Conservation (phyloP, 768 basidiomycete genomes). For the Ramaria rubella region DNA sequence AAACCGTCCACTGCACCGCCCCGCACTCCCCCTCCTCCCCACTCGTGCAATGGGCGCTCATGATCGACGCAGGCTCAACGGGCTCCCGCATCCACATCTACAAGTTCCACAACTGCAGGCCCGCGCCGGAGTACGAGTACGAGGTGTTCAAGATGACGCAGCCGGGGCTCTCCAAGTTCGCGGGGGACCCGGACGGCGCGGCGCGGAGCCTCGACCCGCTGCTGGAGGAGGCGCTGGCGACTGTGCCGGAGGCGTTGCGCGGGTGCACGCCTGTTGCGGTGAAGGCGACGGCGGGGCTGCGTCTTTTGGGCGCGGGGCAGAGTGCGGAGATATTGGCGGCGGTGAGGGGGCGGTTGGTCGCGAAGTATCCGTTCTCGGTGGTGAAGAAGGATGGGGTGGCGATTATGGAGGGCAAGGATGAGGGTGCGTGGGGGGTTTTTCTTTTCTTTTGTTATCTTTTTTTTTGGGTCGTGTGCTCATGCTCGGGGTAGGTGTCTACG, state of each 20-base stretch:
- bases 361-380: conserved; percentile 62
- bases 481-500: conserved; percentile 55
- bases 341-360: conserved; percentile 53
- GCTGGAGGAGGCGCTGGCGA: conserved; percentile 69
- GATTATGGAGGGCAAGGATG: conserved; percentile 94
- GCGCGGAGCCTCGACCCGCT: conserved; percentile 75
- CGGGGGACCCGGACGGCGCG: conserved; percentile 54
- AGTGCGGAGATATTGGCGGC: conserved; percentile 68
- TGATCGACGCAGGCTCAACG: conserved; percentile 98
- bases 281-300: conserved; percentile 86
- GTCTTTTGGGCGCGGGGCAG: conserved; percentile 58
- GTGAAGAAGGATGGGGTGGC: conserved; percentile 60
- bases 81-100: conserved; percentile 97
- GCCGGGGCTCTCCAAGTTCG: conserved; percentile 70
- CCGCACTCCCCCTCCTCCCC: conserved; percentile 44
- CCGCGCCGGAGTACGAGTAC: conserved; percentile 78
- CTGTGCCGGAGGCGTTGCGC: conserved; percentile 62
- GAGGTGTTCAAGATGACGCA: conserved; percentile 83
- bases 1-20: conserved; percentile 63
- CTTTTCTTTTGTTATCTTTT: background rate
- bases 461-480: background rate
- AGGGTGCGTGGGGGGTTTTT: conserved; percentile 45
- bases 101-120: conserved; percentile 90
- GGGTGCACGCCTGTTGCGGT: conserved; percentile 83
- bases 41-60: conserved; percentile 87